Base-by-base conservation (phyloP, 2,329 filamentous ascomycete species). In the Lecanosticta acicola region DNA sequence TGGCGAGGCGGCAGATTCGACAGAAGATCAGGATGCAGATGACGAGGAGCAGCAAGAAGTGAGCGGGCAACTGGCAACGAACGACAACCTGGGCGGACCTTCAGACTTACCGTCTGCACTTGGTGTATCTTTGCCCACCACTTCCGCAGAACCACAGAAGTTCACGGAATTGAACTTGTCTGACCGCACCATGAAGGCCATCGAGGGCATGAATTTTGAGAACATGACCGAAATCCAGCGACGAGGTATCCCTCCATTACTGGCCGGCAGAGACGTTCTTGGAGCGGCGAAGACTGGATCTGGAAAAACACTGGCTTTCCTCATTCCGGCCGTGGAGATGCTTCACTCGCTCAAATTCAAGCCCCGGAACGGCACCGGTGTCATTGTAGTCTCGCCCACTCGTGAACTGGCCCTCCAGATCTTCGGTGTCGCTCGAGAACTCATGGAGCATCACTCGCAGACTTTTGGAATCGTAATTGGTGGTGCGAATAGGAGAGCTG, bases 381-480 rank as follows among this genome's bases (percentile, higher is more conserved):
- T 91, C 45, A 85, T 97, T 55, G 81, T 97, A 16, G 85, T 97
- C 24, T 93, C 90, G 9, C 91, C 91, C 1, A 98, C 93, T 0
- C 81, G 93, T 63, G 93, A 98, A 71, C 72, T 97, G 49, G 93
- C 93, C 0, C 78, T 97, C 32, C 93, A 97, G 67, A 97, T 97
- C 54, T 97, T 96, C 60, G 89, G 89, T 50, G 93, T 97, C 21
- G 93, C 91, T 1, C 77, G 89, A 48, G 91, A 97, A 70, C 79
- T 98, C 43, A 90, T 97, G 84, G 83, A 83, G 56, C 80, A 89
- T 68, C 90, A 97, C 71, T 91, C 86, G n/a, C 91, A 86, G 60
- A 96, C 91, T 3, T 94, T 90, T 60, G 91, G 91, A 42, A 95
- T 97, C 49, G 87, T 94, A 49, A 98, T 98, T 59, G 93, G 93